Percentiles rank a stretch among this genome's conserved stretches.
These are phyloP conservation scores for Xylaria sp. DNA, from an alignment of 2,329 filamentous ascomycete genomes.

Conservation along the genomic window DNA sequence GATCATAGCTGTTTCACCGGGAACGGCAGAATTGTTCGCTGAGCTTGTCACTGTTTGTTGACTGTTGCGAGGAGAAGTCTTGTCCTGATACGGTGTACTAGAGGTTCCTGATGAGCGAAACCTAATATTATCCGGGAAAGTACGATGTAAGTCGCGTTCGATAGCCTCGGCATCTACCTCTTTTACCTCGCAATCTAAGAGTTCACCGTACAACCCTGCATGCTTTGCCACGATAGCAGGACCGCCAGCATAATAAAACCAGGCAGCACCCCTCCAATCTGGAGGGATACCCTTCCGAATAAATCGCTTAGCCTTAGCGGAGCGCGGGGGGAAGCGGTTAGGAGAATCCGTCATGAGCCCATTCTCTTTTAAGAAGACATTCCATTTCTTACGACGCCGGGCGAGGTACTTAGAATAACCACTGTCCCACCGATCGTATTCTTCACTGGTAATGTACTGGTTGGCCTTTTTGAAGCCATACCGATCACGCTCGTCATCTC, in stretches of 20 bases:
- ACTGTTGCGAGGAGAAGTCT: conserved; percentile 51
- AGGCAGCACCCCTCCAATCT: conserved; percentile 93
- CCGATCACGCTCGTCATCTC: conserved; percentile 74
- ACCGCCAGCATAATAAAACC: conserved; percentile 96
- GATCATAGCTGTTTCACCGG: conserved; percentile 79
- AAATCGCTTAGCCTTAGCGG: conserved; percentile 87
- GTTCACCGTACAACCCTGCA: conserved; percentile 77
- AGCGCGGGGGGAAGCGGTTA: conserved; percentile 81
- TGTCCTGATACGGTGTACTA: conserved; percentile 49
- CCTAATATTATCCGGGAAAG: conserved; percentile 91
- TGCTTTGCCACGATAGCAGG: conserved; percentile 81
- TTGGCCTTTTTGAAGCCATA: conserved; percentile 94
- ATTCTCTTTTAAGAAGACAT: conserved; percentile 78
- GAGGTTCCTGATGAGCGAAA: conserved; percentile 74
- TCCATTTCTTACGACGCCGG: conserved; percentile 84
- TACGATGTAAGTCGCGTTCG: conserved; percentile 91
- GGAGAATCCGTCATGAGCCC: conserved; percentile 78
- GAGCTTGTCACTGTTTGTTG: conserved; percentile 53
- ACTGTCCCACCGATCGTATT: conserved; percentile 85
- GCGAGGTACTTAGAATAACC: conserved; percentile 80
- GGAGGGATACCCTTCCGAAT: conserved; percentile 93
- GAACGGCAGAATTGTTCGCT: conserved; percentile 45
- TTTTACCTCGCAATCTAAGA: conserved; percentile 74
- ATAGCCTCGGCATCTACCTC: conserved; percentile 86
- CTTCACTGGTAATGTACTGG: conserved; percentile 77